These are phyloP conservation scores for Citrus maxima DNA, from an alignment of 345 rosid species.

Conservation along the genomic window DNA sequence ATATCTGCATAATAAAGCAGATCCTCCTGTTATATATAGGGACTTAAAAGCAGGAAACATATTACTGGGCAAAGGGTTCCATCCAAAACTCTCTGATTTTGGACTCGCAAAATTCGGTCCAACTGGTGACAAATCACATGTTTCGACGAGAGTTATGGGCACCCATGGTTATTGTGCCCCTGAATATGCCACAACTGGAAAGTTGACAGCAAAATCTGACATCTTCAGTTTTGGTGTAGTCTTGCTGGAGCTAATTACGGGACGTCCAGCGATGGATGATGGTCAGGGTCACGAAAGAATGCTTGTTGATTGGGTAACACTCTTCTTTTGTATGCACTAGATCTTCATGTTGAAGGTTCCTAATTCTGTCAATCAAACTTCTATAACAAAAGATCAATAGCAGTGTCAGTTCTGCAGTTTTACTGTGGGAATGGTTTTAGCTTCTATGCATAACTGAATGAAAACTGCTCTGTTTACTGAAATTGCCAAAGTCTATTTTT, in stretches of 20 bases:
- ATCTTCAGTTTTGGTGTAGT: constrained; percentile 73
- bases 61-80: constrained; percentile 41
- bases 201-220: constrained; percentile 54
- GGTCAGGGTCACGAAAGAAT: constrained; percentile 21
- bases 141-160: constrained; percentile 71
- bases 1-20: constrained; percentile 50
- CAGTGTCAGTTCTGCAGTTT: background rate
- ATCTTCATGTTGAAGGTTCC: background rate
- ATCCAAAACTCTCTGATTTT: constrained; percentile 67
- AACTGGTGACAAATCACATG: constrained; percentile 46
- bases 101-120: constrained; percentile 82
- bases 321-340: constrained; percentile 1
- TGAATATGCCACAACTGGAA: constrained; percentile 56
- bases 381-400: background rate
- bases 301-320: constrained; percentile 60
- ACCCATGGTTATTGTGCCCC: constrained; percentile 80
- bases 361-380: background rate
- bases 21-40: constrained; percentile 59
- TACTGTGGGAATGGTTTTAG: background rate
- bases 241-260: constrained; percentile 62
- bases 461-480: background rate
- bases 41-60: constrained; percentile 67
- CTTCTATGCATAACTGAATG: background rate
- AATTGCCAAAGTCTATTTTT: background rate
- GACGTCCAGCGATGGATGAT: constrained; percentile 44